These are phyloP conservation scores for Thielaviopsis populi DNA, from an alignment of 2,329 filamentous ascomycete genomes.

Conservation along the genomic window DNA sequence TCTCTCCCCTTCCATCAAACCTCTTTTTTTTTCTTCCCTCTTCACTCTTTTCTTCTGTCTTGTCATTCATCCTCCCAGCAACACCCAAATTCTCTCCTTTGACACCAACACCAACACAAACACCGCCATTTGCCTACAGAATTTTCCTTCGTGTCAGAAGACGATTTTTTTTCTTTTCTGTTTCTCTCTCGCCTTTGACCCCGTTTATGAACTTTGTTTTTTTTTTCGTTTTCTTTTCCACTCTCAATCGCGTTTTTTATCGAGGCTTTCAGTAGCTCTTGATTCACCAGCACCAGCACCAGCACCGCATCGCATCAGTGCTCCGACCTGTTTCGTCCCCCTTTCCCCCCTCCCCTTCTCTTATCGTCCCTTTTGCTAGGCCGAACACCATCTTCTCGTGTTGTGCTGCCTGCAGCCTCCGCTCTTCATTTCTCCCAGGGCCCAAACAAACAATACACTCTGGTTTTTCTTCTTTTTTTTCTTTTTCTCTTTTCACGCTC, in stretches of 20 bases:
- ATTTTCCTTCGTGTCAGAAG: not conserved
- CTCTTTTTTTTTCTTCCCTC: conserved; percentile 14
- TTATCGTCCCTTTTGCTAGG: not conserved
- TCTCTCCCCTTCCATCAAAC: conserved; percentile 17
- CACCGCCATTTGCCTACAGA: not conserved
- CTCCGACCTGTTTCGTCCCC: conserved; percentile 7
- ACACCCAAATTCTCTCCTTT: conserved; percentile 1
- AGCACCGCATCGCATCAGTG: too few species aligned
- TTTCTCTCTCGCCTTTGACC: not conserved
- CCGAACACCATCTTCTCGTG: conserved; percentile 9
- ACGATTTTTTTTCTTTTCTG: not conserved
- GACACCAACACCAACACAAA: not conserved
- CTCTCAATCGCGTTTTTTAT: conserved; percentile 3
- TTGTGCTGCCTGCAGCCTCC: conserved; percentile 12
- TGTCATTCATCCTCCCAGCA: conserved; percentile 3
- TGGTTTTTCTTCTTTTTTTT: not conserved
- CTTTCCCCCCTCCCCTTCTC: conserved; percentile 3
- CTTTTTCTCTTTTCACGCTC: conserved; percentile 1
- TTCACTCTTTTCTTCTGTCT: conserved; percentile 6
- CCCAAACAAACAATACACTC: conserved; percentile 7
- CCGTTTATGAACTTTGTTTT: conserved; percentile 9
- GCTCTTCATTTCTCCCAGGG: conserved; percentile 2
- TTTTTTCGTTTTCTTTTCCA: not conserved
- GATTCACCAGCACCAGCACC: conserved; percentile 8
- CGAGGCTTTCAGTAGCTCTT: conserved; percentile 17